Evolutionary conservation across 768 basidiomycete genomes (phyloP), one percentile per base, ranked within the genome.

Genomic region (Cystofilobasidium bisporidii): DNA sequence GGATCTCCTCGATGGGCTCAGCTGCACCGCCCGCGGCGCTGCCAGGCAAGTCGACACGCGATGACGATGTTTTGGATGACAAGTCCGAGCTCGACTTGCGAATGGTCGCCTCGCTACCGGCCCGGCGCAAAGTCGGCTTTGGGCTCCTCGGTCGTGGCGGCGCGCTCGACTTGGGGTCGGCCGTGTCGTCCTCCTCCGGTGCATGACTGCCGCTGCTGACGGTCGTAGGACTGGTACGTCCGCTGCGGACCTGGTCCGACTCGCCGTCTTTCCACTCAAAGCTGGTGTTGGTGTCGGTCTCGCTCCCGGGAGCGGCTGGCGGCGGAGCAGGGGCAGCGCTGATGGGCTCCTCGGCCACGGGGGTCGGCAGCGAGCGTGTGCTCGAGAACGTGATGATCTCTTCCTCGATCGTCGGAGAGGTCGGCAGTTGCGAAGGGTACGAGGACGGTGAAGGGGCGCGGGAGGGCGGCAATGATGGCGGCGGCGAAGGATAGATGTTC

Each of bases 81-180:
- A 64, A 70, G 50, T 71, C 65, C 18, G 64, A 65, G 0, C 63
- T 73, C 1, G 65, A 38, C 64, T 74, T 72, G 12, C 73, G 68
- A 40, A 79, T 75, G 1, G 78, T 79, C 40, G 74, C 70, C 60
- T 79, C 74, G 60, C 75, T 75, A n/a, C 56, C 65, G 2, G 65
- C 47, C 36, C 65, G 45, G 41, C 47, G 26, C 36, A 66, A 59
- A 6, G 26, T 61, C n/a, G 40, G 24, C 22, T 17, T 10, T 26
- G 36, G 24, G 14, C 40, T 38, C 4, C 15, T 22, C 12, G n/a
- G 11, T 20, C 17, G 36, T 3, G 26, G 17, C 32, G 24, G 17
- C n/a, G 3, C 30, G 40, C n/a, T 36, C 9, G 18, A 4, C 18
- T 38, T 40, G 41, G 1, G 26, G 22, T 61, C 24, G 60, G 24